phyloP scores from a whole-genome alignment of 139 green algal genomes.

The Tetradesmus obliquus region DNA sequence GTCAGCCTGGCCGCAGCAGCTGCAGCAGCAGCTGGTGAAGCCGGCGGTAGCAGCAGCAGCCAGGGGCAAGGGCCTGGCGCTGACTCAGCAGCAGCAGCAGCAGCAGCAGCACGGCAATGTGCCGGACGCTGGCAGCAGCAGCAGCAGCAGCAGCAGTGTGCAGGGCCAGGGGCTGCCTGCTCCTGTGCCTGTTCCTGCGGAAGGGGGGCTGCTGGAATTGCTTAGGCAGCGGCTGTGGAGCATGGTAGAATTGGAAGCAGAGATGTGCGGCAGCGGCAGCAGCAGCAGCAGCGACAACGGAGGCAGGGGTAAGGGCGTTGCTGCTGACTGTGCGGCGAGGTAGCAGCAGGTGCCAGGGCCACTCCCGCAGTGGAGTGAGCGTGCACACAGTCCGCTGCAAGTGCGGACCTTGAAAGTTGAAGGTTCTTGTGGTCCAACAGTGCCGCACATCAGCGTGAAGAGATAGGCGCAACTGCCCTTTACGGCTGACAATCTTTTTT shows the following conservation, averaged over 20 bases:
- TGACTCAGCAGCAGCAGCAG: not conserved
- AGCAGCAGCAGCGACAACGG: not conserved
- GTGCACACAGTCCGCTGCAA: too few species aligned
- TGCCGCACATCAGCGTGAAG: too few species aligned
- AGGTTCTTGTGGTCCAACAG: too few species aligned
- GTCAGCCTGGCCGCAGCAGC: constrained; percentile 29
- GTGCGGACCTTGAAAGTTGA: too few species aligned
- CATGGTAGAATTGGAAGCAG: constrained; percentile 9
- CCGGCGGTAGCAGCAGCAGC: constrained; percentile 42
- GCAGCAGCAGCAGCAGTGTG: constrained; percentile 9
- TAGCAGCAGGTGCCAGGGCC: too few species aligned
- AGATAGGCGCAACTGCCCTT: too few species aligned
- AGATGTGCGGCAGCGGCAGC: not conserved
- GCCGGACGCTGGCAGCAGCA: not conserved
- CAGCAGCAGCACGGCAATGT: constrained; percentile 3
- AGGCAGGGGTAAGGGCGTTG: not conserved
- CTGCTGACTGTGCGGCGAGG: not conserved
- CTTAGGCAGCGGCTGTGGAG: constrained; percentile 21
- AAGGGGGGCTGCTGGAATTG: not conserved
- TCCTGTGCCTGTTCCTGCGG: not conserved
- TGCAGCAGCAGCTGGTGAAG: constrained; percentile 43
- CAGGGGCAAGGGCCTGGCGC: constrained; percentile 20
- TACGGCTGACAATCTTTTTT: too few species aligned
- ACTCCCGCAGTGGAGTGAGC: too few species aligned
- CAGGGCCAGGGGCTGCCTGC: not conserved